These are phyloP conservation scores for Pythium biforme DNA, from an alignment of 352 stramenopile species.

Conservation along the genomic window DNA sequence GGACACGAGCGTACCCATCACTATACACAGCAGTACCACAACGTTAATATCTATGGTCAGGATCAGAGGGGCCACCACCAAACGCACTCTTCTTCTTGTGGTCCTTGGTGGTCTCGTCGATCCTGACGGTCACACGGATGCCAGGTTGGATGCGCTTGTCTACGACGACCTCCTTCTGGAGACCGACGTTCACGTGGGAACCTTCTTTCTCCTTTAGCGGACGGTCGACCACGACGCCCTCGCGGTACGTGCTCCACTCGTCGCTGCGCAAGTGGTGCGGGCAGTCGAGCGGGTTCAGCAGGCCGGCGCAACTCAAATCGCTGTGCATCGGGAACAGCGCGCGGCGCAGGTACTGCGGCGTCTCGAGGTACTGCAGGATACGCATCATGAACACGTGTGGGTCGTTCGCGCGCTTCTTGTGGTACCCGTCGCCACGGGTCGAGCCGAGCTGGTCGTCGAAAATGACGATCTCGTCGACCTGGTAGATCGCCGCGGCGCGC, in stretches of 20 bases:
- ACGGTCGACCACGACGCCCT: conserved; percentile 91
- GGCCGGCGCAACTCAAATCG: conserved; percentile 95
- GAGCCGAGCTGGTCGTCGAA: conserved; percentile 95
- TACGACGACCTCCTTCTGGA: conserved; percentile 82
- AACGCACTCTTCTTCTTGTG: conserved; percentile 86
- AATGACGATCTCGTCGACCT: conserved; percentile 98
- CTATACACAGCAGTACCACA: conserved; percentile 40
- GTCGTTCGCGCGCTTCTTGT: conserved; percentile 62
- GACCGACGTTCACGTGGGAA: conserved; percentile 82
- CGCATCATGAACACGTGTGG: conserved; percentile 86
- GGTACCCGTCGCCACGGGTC: conserved; percentile 43
- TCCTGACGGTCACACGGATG: conserved; percentile 96
- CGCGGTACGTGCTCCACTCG: conserved; percentile 91
- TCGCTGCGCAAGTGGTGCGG: conserved; percentile 95
- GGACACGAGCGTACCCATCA: conserved; percentile 93
- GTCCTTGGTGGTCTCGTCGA: conserved; percentile 90
- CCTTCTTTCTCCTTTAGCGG: conserved; percentile 80
- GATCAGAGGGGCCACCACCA: too few relatives aligned
- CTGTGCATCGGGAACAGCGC: conserved; percentile 97
- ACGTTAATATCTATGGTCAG: too few relatives aligned
- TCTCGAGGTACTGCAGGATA: conserved; percentile 98
- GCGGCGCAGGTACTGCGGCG: conserved; percentile 97
- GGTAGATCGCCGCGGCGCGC: conserved; percentile 95
- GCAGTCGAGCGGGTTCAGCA: conserved; percentile 96
- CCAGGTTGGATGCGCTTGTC: conserved; percentile 89